Evolutionary conservation across 1,284 basidiomycete species (phyloP).

Genomic region (Clitocybe nebularis): DNA sequence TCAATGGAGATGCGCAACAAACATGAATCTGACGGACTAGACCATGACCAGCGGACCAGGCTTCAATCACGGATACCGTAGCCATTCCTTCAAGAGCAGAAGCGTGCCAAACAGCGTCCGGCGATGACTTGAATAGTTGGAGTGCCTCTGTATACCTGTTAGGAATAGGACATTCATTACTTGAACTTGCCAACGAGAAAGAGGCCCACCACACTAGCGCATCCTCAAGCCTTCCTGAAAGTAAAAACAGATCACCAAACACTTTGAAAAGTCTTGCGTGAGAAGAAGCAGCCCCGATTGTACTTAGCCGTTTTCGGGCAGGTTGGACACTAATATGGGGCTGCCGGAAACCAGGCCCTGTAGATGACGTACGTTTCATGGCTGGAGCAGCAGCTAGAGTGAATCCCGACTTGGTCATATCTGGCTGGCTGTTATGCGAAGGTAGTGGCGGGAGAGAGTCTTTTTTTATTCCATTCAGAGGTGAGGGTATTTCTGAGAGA

Average conservation of each 20-base stretch:
- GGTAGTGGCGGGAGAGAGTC: constrained; percentile 42
- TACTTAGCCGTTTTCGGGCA: constrained; percentile 56
- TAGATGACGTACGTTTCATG: constrained; percentile 53
- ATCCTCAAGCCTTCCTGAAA: constrained; percentile 79
- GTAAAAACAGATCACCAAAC: constrained; percentile 82
- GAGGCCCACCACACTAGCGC: constrained; percentile 68
- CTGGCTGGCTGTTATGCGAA: constrained; percentile 54
- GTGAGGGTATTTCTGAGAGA: constrained; percentile 52
- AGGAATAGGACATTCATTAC: constrained; percentile 19
- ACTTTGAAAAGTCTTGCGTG: constrained; percentile 83
- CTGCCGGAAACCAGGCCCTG: constrained; percentile 43
- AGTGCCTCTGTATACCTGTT: constrained; percentile 83
- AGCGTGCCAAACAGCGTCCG: constrained; percentile 85
- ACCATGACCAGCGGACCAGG: constrained; percentile 75
- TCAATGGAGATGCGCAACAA: constrained; percentile 16
- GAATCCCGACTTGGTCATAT: constrained; percentile 41
- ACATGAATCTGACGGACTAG: constrained; percentile 44
- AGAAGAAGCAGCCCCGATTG: constrained; percentile 65
- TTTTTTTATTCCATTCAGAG: constrained; percentile 43
- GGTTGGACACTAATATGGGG: constrained; percentile 41
- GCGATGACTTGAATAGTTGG: constrained; percentile 62
- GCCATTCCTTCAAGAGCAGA: constrained; percentile 81
- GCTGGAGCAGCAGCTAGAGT: constrained; percentile 38
- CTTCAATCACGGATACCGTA: constrained; percentile 73
- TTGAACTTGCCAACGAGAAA: constrained; percentile 8